Conservation (phyloP, 2,329 filamentous ascomycete genomes). For the Leptographium flavum region DNA sequence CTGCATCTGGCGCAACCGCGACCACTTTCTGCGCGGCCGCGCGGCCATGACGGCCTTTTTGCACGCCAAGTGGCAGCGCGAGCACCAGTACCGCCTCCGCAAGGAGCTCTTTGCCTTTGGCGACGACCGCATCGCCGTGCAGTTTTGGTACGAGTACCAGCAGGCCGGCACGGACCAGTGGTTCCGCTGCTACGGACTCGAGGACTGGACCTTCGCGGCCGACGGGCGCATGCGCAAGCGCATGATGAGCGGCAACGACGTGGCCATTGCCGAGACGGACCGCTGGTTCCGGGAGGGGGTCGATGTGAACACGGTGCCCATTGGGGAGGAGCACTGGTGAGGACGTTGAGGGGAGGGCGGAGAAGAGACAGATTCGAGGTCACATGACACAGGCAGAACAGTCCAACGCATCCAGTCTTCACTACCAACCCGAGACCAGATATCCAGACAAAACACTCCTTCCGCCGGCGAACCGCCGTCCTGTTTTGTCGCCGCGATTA, state of each 20-base stretch:
- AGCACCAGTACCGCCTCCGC: slow-evolving; percentile 57
- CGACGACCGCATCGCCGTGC: slow-evolving; percentile 63
- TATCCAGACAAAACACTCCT: not conserved
- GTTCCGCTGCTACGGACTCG: slow-evolving; percentile 78
- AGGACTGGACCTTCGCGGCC: slow-evolving; percentile 62
- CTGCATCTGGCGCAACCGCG: slow-evolving; percentile 70
- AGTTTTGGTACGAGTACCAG: slow-evolving; percentile 76
- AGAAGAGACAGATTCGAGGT: too few species aligned
- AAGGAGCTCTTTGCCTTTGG: slow-evolving; percentile 75
- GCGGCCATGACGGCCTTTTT: slow-evolving; percentile 55
- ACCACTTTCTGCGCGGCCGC: slow-evolving; percentile 53
- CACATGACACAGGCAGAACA: too few species aligned
- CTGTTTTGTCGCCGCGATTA: not conserved
- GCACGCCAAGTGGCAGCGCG: slow-evolving; percentile 57
- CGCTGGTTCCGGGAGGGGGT: slow-evolving; percentile 58
- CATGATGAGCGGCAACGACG: slow-evolving; percentile 63
- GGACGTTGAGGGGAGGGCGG: too few species aligned
- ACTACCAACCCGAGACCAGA: not conserved
- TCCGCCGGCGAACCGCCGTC: too few species aligned
- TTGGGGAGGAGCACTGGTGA: slow-evolving; percentile 56
- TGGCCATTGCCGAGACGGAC: slow-evolving; percentile 45
- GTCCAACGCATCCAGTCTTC: too few species aligned
- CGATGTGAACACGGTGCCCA: slow-evolving; percentile 52
- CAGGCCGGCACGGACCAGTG: slow-evolving; percentile 34
- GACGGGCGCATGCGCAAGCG: slow-evolving; percentile 60